Evolutionary conservation across 176 grass and related monocot species (phyloP).

Genomic region (Melocanna baccifera): DNA sequence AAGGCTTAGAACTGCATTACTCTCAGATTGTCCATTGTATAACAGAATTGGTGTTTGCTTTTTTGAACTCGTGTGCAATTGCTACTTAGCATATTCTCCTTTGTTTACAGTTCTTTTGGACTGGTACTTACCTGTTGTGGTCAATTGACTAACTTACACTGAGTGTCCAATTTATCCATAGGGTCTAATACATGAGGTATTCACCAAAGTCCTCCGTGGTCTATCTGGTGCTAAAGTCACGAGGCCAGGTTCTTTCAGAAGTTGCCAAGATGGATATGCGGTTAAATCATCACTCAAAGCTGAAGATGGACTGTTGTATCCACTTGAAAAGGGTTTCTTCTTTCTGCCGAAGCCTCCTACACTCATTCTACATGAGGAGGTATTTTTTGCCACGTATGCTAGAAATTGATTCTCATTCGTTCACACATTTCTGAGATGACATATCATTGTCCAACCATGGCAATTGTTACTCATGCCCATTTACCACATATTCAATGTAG

Average conservation of each 20-base stretch:
- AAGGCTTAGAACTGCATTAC: not conserved
- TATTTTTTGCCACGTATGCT: constrained; percentile 36
- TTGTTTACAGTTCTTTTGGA: not conserved
- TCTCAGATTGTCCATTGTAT: not conserved
- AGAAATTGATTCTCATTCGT: constrained; percentile 6
- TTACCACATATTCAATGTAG: constrained; percentile 38
- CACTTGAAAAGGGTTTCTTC: constrained; percentile 98
- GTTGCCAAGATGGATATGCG: constrained; percentile 91
- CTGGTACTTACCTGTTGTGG: not conserved
- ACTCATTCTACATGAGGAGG: constrained; percentile 97
- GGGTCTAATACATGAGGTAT: constrained; percentile 89
- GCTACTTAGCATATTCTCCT: constrained; percentile 3
- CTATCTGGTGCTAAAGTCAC: constrained; percentile 95
- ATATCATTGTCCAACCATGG: constrained; percentile 1
- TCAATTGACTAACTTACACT: constrained; percentile 6
- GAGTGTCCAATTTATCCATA: constrained; percentile 22
- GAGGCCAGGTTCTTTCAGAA: constrained; percentile 85
- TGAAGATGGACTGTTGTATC: constrained; percentile 96
- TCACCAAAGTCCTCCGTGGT: constrained; percentile 86
- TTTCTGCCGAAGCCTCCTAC: constrained; percentile 98
- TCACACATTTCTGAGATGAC: constrained; percentile 1
- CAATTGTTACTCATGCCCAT: not conserved
- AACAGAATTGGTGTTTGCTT: not conserved
- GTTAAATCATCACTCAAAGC: constrained; percentile 99
- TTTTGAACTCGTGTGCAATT: not conserved